A percentile compares a stretch with the other conserved stretches of the same genome.
Evolutionary conservation across 2,329 filamentous ascomycete genomes (phyloP).

Genomic region (Talaromyces sp.): DNA sequence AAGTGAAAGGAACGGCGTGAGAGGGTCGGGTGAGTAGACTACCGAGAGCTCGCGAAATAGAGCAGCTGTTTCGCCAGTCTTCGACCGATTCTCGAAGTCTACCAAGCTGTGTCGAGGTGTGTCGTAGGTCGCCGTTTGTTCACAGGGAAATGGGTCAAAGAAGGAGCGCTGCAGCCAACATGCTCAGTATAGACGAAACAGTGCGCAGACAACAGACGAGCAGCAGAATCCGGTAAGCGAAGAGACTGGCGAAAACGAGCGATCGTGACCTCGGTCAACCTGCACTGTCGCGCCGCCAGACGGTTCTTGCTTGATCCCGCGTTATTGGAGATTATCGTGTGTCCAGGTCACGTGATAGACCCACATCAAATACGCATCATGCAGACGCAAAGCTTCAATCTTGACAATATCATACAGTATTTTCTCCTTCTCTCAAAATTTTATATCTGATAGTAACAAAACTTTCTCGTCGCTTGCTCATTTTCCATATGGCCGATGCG

Average conservation of each 20-base stretch:
- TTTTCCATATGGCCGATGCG: not conserved
- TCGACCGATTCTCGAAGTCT: not conserved
- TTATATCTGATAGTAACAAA: not conserved
- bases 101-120: constrained; percentile 11
- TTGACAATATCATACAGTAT: not conserved
- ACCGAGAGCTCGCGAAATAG: not conserved
- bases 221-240: not conserved
- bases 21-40: not conserved
- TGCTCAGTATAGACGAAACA: not conserved
- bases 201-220: not conserved
- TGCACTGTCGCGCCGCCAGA: not conserved
- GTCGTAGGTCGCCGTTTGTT: not conserved
- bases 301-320: not conserved
- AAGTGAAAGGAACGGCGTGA: not conserved
- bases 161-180: not conserved
- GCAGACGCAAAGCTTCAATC: not conserved
- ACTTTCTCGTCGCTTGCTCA: not conserved
- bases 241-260: not conserved
- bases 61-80: not conserved
- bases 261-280: not conserved
- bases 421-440: not conserved
- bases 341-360: not conserved
- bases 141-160: not conserved
- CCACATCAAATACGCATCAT: not conserved
- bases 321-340: not conserved